phyloP scores from a whole-genome alignment of 2,329 filamentous ascomycete genomes.

The Myriosclerotinia duriaeana region DNA sequence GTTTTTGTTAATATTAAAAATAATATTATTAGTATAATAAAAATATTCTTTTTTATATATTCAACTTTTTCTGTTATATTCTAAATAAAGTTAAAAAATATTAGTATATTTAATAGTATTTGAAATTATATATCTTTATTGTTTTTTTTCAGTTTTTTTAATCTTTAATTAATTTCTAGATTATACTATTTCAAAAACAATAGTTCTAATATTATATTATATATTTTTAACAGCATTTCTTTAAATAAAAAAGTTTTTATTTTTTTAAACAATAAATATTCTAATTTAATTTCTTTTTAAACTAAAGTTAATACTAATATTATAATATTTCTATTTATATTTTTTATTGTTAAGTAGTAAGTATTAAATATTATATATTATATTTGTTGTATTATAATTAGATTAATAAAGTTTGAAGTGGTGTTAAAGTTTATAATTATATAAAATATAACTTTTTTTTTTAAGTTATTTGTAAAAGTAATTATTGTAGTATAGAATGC shows the following conservation, averaged over 20 bases:
- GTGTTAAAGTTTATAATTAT: neutral
- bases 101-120: neutral
- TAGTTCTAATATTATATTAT: neutral
- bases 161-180: neutral
- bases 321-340: neutral
- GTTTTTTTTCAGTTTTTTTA: neutral
- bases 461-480: no score
- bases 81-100: neutral
- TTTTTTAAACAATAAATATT: neutral
- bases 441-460: neutral
- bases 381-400: neutral
- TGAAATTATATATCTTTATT: neutral
- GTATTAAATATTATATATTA: neutral
- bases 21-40: neutral
- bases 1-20: neutral
- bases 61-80: neutral
- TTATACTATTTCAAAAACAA: neutral
- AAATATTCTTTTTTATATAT: neutral
- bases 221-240: neutral
- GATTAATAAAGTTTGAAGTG: neutral
- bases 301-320: neutral
- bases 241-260: no score
- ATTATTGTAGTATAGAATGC: neutral
- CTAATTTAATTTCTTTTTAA: neutral
- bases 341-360: neutral